Evolutionary conservation across 2,329 filamentous ascomycete genomes (phyloP), one percentile per base, ranked within the genome.

Genomic region (Whalleya microplaca): DNA sequence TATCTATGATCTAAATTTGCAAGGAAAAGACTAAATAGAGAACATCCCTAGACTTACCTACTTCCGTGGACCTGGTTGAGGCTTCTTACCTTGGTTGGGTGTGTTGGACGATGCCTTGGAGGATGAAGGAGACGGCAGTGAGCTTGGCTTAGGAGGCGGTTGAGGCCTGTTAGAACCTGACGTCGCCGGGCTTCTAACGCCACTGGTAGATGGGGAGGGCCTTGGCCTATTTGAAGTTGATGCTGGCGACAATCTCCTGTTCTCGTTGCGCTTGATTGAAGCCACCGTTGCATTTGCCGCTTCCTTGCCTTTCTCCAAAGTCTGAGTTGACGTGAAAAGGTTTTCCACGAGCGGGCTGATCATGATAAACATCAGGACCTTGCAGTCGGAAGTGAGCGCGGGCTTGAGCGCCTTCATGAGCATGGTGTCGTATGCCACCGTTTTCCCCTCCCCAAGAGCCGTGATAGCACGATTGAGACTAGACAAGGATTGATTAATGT

Each of bases 301-400:
- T 37, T 64, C 62, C n/a, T 56, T 44, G 2, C 61, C 63, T 44
- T 55, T 63, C 2, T 62, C 55, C 12, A 70, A 58, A 2, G 66
- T 68, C 19, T 62, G 57, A 1, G 64, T 10, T 0, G 68, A 58
- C 12, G 53, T 52, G 2, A 12, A 87, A 58, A 96, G 78, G 78
- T 98, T 92, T 2, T 85, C 87, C 77, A 93, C 89, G 53, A 97
- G 79, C 21, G 95, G 93, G 62, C 89, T 94, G 53, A 96, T 89
- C 90, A 97, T 98, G 71, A 97, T 91, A 73, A 98, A 96, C 93
- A 98, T 97, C 66, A 98, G 86, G 0, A 94, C 96, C 77, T 97
- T 96, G 62, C 89, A 93, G 75, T 96, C 97, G 2, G 92, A 92
- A 2, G 91, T 90, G 12, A 99, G 80, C 3, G 91, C 96, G 71